Percentiles rank a stretch among this genome's conserved stretches.
These are phyloP conservation scores for Staphylotrichum longicolle DNA, from an alignment of 495 filamentous ascomycete genomes.

Conservation along the genomic window DNA sequence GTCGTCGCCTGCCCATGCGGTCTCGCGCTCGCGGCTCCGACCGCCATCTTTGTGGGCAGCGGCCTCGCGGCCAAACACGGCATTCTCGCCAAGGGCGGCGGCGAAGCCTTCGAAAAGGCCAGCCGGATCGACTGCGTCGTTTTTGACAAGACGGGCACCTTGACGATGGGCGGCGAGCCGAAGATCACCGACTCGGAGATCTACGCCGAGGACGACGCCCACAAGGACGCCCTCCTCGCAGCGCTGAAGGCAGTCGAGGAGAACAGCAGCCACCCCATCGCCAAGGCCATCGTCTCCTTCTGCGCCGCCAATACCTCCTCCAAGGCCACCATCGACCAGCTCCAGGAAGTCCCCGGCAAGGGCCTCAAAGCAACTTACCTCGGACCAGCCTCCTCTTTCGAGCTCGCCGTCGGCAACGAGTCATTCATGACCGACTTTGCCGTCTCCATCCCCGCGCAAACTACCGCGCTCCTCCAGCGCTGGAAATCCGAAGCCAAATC, in stretches of 20 bases:
- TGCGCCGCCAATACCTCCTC: constrained; percentile 46
- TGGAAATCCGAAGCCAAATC: constrained; percentile 76
- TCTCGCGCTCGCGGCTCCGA: constrained; percentile 86
- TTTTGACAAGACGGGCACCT: constrained; percentile 94
- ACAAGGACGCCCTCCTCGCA: constrained; percentile 36
- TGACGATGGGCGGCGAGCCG: constrained; percentile 81
- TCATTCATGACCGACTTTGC: constrained; percentile 56
- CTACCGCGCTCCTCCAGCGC: constrained; percentile 50
- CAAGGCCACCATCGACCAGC: constrained; percentile 42
- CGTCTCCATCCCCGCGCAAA: constrained; percentile 33
- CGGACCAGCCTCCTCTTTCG: constrained; percentile 45
- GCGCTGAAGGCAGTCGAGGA: constrained; percentile 70
- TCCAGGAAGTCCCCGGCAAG: constrained; percentile 76
- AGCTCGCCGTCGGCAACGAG: constrained; percentile 84
- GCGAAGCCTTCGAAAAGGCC: constrained; percentile 93
- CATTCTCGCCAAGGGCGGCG: constrained; percentile 91
- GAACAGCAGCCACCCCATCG: constrained; percentile 83
- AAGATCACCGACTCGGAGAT: constrained; percentile 70
- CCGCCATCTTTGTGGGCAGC: constrained; percentile 87
- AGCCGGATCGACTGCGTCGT: constrained; percentile 82
- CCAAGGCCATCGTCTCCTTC: constrained; percentile 71
- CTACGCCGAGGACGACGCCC: constrained; percentile 25
- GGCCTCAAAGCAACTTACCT: constrained; percentile 72
- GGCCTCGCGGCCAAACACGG: constrained; percentile 85
- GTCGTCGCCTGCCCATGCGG: constrained; percentile 95